A percentile compares a stretch with the other conserved stretches of the same genome.
phyloP scores from a whole-genome alignment of 75 land plant genomes.

The Cupressus sempervirens region DNA sequence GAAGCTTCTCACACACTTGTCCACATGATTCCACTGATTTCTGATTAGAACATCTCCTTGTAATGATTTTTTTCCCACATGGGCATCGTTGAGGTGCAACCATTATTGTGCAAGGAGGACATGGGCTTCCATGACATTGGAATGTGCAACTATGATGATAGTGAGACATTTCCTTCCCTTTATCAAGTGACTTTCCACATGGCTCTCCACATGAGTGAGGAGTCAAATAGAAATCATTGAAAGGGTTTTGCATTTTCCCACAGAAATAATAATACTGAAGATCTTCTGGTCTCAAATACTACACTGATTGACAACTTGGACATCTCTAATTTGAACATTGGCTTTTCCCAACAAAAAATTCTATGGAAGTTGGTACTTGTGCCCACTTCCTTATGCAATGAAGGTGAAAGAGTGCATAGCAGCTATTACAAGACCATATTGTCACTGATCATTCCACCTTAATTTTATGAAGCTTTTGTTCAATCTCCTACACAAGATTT shows the following conservation, averaged over 20 bases:
- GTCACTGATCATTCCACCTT: too few relatives aligned
- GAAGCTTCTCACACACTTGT: too few relatives aligned
- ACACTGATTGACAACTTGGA: constrained; percentile 91
- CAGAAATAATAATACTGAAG: constrained; percentile 86
- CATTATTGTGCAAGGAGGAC: constrained; percentile 90
- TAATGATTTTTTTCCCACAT: constrained; percentile 69
- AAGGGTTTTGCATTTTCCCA: constrained; percentile 71
- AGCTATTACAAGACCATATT: constrained; percentile 95
- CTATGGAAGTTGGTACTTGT: constrained; percentile 71
- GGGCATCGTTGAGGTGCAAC: constrained; percentile 74
- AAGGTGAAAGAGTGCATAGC: constrained; percentile 88
- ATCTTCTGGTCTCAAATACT: constrained; percentile 48
- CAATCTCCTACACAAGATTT: too few relatives aligned
- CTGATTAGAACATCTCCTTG: constrained; percentile 71
- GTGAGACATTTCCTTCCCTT: constrained; percentile 26
- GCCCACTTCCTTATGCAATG: constrained; percentile 92
- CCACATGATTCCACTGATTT: constrained; percentile 61
- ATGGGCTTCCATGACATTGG: constrained; percentile 98
- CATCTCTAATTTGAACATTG: constrained; percentile 80
- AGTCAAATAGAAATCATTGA: constrained; percentile 74
- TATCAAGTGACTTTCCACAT: constrained; percentile 72
- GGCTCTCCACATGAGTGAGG: constrained; percentile 99
- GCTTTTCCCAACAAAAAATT: constrained; percentile 38
- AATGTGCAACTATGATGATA: constrained; percentile 85
- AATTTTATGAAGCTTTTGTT: too few relatives aligned